Evolutionary conservation across 73 alveolate genomes (phyloP).

Genomic region (Paramecium tetraurelia): DNA sequence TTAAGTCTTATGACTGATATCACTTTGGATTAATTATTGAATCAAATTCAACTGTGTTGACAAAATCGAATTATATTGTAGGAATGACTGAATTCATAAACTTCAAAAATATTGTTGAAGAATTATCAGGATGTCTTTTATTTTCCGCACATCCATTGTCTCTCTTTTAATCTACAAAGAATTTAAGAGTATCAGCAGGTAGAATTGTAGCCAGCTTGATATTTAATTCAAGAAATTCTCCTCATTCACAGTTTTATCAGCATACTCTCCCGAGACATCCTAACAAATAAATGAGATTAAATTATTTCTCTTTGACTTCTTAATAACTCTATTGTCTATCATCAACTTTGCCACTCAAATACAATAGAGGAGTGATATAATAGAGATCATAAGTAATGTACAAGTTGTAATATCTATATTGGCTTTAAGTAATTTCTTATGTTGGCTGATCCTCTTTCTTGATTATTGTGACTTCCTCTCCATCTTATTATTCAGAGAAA

Average conservation of each 20-base stretch:
- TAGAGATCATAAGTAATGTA: conserved; percentile 16
- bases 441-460: background rate
- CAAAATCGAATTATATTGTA: conserved; percentile 43
- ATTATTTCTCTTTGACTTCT: background rate
- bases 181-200: conserved; percentile 52
- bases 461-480: background rate
- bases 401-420: background rate
- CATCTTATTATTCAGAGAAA: background rate
- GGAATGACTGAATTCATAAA: conserved; percentile 21
- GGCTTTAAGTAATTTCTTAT: background rate
- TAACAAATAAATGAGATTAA: background rate
- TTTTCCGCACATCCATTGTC: background rate
- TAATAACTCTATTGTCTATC: background rate
- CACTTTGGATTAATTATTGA: background rate
- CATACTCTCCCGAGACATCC: conserved; percentile 35
- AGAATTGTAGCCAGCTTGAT: background rate
- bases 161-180: background rate
- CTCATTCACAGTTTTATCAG: conserved; percentile 48
- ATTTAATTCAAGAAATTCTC: background rate
- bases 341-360: background rate
- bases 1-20: background rate
- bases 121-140: conserved; percentile 29
- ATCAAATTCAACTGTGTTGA: background rate
- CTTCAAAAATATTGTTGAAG: background rate
- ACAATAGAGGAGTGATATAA: conserved; percentile 32